These are phyloP conservation scores for Colletotrichum spinosum DNA, from an alignment of 2,329 filamentous ascomycete genomes.

Conservation along the genomic window DNA sequence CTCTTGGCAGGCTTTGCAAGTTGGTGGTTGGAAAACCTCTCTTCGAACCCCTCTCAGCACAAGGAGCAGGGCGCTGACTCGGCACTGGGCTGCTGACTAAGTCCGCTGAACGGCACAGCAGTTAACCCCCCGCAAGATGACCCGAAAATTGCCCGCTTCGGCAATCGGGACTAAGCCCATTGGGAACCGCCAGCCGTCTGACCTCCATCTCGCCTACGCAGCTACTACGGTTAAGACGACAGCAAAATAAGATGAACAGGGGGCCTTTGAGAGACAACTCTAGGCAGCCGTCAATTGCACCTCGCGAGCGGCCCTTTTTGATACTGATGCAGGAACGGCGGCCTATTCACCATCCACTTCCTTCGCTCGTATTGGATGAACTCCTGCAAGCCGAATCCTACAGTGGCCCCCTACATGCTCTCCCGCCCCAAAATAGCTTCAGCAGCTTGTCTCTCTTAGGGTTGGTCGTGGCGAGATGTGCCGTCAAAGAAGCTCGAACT, in stretches of 20 bases:
- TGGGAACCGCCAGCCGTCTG: too few species aligned
- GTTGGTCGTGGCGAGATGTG: neutral
- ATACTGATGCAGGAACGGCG: conserved; percentile 20
- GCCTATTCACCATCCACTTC: neutral
- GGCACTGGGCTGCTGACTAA: too few species aligned
- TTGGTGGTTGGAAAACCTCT: too few species aligned
- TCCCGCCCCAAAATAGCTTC: conserved; percentile 12
- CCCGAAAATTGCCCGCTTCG: neutral
- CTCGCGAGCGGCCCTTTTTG: neutral
- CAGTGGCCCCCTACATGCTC: conserved; percentile 1
- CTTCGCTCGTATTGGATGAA: conserved; percentile 26
- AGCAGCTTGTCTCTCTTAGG: neutral
- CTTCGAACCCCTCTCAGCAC: too few species aligned
- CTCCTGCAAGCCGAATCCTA: conserved; percentile 10
- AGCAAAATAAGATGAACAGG: too few species aligned
- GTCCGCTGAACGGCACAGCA: neutral
- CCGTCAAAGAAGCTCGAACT: neutral
- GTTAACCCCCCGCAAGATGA: neutral
- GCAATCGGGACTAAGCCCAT: too few species aligned
- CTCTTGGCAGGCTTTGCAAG: too few species aligned
- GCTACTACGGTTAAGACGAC: neutral
- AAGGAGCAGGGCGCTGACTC: too few species aligned
- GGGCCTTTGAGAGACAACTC: conserved; percentile 4
- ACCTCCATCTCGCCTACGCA: too few species aligned
- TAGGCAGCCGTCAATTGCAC: conserved; percentile 30